Base-by-base conservation (phyloP, 1,284 basidiomycete genomes). In the Rhodotorula sp. region DNA sequence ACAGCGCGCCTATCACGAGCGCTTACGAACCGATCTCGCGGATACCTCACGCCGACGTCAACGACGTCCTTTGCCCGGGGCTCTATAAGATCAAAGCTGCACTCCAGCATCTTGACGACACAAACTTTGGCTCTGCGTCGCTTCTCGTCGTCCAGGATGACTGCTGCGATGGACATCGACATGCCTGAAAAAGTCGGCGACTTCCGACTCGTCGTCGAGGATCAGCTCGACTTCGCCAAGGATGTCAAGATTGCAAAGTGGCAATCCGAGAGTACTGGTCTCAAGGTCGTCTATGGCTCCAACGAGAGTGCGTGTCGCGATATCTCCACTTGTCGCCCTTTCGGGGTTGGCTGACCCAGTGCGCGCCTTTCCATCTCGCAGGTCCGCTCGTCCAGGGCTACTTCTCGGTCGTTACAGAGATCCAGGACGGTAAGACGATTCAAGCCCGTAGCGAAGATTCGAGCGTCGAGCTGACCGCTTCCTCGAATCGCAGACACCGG, bases 341-440 rank as follows among this genome's bases (percentile, higher is more conserved):
- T n/a, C 44, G 49, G 6, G 4, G 44, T 24, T 26, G 37, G 37
- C 37, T 42, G 37, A 42, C 37, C 37, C 37, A 54, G 20, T 14
- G 12, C 22, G 51, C 51, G 20, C 14, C 44, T 44, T 22, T n/a
- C n/a, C 45, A 30, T 12, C 33, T 33, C 44, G 62, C 73, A 93
- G 91, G 93, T 75, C 88, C 93, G 7, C 86, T 95, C 68, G 88
- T 95, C 12, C 93, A 95, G 79, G 93, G 93, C 6, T 96, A 95
- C 81, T 95, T 96, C 79, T 89, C 91, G 15, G 87, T 97, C 54
- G 88, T 88, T 12, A 96, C 94, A 18, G 96, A 99, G 84, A 99
- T 82, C 69, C 81, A 80, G 46, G 79, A 81, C 29, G 82, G 67
- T 69, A 8, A 18, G 67, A 14, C 1, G 17, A 46, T 6, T 4